These are phyloP conservation scores for Fusarium acutatum DNA, from an alignment of 2,329 filamentous ascomycete species.

Conservation along the genomic window DNA sequence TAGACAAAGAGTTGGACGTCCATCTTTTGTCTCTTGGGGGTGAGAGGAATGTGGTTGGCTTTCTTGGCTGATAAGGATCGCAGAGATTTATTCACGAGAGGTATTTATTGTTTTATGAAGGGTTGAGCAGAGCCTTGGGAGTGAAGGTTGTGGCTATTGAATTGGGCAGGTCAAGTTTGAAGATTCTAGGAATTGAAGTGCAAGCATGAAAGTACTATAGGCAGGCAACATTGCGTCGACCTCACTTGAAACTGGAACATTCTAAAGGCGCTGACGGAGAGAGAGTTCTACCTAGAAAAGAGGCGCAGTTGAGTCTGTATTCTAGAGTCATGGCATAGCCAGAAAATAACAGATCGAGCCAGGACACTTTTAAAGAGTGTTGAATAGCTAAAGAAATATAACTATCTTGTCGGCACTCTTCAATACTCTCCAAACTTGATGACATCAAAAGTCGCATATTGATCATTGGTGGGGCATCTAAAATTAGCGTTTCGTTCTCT, in stretches of 20 bases:
- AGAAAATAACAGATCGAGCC: not conserved
- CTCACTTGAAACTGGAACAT: constrained; percentile 35
- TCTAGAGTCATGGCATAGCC: not conserved
- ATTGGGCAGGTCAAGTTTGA: not conserved
- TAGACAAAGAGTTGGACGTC: constrained; percentile 82
- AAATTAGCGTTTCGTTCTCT: constrained; percentile 31
- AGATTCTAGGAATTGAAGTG: not conserved
- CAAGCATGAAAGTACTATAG: not conserved
- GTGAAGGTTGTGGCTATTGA: not conserved
- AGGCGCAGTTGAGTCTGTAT: not conserved
- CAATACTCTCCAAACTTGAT: constrained; percentile 14
- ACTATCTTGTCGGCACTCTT: not conserved
- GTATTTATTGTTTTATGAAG: not conserved
- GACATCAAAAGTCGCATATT: constrained; percentile 18
- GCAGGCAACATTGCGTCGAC: constrained; percentile 40
- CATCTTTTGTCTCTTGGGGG: constrained; percentile 55
- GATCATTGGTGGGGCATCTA: constrained; percentile 30
- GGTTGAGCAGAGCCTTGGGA: not conserved
- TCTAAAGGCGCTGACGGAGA: constrained; percentile 30
- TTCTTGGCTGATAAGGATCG: not conserved
- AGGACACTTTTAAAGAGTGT: not conserved
- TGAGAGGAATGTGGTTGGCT: not conserved
- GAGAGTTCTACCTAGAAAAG: constrained; percentile 6
- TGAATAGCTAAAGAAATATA: not conserved
- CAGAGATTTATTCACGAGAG: not conserved